Conservation (phyloP, 2,329 filamentous ascomycete genomes). For the Periglandula ipomoeae region DNA sequence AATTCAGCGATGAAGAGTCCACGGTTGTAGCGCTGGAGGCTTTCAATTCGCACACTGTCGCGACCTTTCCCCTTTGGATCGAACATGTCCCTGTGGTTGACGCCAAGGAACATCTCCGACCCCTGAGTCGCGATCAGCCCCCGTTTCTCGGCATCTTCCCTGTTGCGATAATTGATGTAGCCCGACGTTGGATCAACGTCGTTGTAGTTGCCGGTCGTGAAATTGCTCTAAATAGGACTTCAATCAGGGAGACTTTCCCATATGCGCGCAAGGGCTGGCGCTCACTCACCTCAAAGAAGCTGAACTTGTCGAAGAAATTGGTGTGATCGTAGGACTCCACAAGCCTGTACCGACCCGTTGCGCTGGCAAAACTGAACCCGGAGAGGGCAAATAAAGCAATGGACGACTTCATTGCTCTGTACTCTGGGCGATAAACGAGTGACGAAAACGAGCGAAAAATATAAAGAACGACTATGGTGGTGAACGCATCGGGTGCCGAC, state of each 20-base stretch:
- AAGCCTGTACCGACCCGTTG: slow-evolving; percentile 26
- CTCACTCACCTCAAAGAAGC: slow-evolving; percentile 29
- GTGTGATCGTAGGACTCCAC: slow-evolving; percentile 28
- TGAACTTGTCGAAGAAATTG: slow-evolving; percentile 41
- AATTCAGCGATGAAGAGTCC: slow-evolving; percentile 64
- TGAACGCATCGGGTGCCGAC: not conserved
- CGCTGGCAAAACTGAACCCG: not conserved
- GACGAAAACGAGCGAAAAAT: not conserved
- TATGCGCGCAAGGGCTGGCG: not conserved
- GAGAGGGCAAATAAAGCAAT: not conserved
- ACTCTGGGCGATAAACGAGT: not conserved
- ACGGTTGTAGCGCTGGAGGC: slow-evolving; percentile 50
- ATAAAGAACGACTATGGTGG: not conserved
- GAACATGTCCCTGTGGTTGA: slow-evolving; percentile 22
- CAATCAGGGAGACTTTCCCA: not conserved
- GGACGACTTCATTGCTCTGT: not conserved
- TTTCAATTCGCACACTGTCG: slow-evolving; percentile 55
- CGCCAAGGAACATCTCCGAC: slow-evolving; percentile 29
- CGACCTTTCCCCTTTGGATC: slow-evolving; percentile 25
- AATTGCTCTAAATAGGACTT: not conserved
- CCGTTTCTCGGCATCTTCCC: slow-evolving; percentile 23
- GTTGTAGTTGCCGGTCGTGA: slow-evolving; percentile 10
- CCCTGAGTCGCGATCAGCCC: slow-evolving; percentile 25
- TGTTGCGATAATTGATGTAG: slow-evolving; percentile 47
- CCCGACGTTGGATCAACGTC: slow-evolving; percentile 52